phyloP scores from a whole-genome alignment of 495 filamentous ascomycete genomes.

The Trypethelium eluteriae region DNA sequence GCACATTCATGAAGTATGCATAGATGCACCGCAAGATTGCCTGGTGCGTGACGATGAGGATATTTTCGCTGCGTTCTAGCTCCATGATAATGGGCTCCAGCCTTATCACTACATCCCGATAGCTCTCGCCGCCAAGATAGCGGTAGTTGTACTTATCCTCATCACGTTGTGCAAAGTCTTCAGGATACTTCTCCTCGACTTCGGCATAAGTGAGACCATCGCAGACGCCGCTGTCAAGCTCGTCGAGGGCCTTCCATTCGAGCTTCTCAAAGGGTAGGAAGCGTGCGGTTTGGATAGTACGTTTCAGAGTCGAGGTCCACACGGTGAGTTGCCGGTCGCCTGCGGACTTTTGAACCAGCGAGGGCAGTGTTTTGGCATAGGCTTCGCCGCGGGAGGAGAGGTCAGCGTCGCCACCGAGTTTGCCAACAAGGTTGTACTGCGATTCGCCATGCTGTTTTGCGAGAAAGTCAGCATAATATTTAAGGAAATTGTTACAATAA shows the following conservation, averaged over 20 bases:
- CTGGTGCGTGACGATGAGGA: slow-evolving; percentile 96
- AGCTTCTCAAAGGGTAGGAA: slow-evolving; percentile 83
- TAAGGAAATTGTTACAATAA: background rate
- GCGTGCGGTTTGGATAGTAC: slow-evolving; percentile 85
- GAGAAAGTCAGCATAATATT: slow-evolving; percentile 19
- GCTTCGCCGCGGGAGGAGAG: slow-evolving; percentile 79
- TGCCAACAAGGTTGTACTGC: slow-evolving; percentile 74
- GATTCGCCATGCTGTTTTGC: slow-evolving; percentile 81
- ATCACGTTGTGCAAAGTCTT: slow-evolving; percentile 89
- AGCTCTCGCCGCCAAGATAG: slow-evolving; percentile 92
- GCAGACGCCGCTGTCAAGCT: slow-evolving; percentile 92
- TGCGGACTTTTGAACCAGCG: slow-evolving; percentile 70
- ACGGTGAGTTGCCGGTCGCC: slow-evolving; percentile 79
- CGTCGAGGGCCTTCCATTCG: slow-evolving; percentile 97
- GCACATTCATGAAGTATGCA: slow-evolving; percentile 95
- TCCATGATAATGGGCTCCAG: slow-evolving; percentile 99
- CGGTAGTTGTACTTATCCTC: slow-evolving; percentile 99
- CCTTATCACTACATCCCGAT: slow-evolving; percentile 94
- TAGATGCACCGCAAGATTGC: slow-evolving; percentile 96
- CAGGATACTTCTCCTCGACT: slow-evolving; percentile 81
- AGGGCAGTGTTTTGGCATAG: slow-evolving; percentile 75
- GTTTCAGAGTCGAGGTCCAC: slow-evolving; percentile 92
- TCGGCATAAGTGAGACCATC: slow-evolving; percentile 92
- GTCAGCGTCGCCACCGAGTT: slow-evolving; percentile 84
- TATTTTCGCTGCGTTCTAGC: slow-evolving; percentile 87